These are phyloP conservation scores for Pichia cephalocereana DNA, from an alignment of 805 yeast species.

Conservation along the genomic window DNA sequence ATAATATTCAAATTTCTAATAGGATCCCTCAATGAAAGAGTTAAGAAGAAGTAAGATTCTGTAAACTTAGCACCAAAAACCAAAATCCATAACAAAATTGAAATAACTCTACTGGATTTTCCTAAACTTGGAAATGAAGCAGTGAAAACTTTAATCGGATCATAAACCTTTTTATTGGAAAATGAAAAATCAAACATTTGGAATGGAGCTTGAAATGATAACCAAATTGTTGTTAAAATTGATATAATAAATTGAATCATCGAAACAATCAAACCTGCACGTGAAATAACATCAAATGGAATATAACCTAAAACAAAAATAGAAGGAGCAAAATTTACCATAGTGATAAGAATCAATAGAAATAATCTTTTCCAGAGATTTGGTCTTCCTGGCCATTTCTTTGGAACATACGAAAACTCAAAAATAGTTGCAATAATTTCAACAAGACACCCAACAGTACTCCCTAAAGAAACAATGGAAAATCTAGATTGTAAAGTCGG, in stretches of 20 bases:
- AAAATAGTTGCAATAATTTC: conserved; percentile 32
- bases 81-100: conserved; percentile 37
- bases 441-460: conserved; percentile 34
- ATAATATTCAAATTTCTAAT: conserved; percentile 37
- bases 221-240: conserved; percentile 32
- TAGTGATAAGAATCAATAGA: conserved; percentile 25
- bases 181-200: conserved; percentile 22
- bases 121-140: conserved; percentile 34
- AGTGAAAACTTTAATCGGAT: conserved; percentile 32
- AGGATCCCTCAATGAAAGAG: conserved; percentile 44
- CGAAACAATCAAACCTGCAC: conserved; percentile 30
- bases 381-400: conserved; percentile 40
- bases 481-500: conserved; percentile 37
- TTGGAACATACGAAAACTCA: conserved; percentile 39
- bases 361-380: conserved; percentile 27
- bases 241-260: conserved; percentile 35
- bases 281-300: conserved; percentile 29
- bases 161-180: conserved; percentile 19
- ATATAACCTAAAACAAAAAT: conserved; percentile 30
- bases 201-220: conserved; percentile 32
- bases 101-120: conserved; percentile 30
- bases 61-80: conserved; percentile 41
- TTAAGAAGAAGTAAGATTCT: conserved; percentile 46
- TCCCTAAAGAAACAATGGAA: conserved; percentile 38
- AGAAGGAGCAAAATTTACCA: conserved; percentile 32